A percentile compares a stretch with the other conserved stretches of the same genome.
Conservation (phyloP, 2,329 filamentous ascomycete species). For the Fusarium miscanthi region DNA sequence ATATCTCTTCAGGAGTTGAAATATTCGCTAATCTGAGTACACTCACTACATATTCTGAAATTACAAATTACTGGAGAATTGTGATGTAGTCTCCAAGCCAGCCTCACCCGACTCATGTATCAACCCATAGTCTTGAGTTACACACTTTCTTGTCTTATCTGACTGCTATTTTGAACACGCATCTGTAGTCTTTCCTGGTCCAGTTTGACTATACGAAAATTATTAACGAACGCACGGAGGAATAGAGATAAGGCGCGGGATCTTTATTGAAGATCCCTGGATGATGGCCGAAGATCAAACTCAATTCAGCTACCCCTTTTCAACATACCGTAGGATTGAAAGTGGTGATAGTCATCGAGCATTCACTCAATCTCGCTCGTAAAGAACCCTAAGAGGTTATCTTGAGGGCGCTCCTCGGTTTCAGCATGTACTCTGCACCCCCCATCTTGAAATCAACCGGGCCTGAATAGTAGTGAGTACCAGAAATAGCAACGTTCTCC, state of each 20-base stretch:
- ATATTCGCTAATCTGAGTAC: background rate
- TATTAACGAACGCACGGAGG: background rate
- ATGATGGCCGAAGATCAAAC: background rate
- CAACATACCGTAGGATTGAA: background rate
- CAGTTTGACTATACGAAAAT: background rate
- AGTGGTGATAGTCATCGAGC: background rate
- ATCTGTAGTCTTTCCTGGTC: background rate
- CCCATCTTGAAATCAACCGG: constrained; percentile 8
- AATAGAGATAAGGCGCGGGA: background rate
- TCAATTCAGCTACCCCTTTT: constrained; percentile 14
- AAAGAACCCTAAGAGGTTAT: constrained; percentile 20
- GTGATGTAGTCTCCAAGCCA: background rate
- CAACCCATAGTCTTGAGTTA: background rate
- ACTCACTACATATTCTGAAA: background rate
- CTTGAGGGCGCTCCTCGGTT: constrained; percentile 4
- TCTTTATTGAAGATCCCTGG: background rate
- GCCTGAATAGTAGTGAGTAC: background rate
- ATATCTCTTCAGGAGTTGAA: background rate
- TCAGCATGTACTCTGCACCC: background rate
- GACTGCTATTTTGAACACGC: background rate
- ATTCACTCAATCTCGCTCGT: constrained; percentile 29
- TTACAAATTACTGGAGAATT: background rate
- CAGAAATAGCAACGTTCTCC: constrained; percentile 28
- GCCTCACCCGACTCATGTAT: background rate
- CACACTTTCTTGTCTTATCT: background rate